Conservation (phyloP, 345 rosid species). For the Bruguiera gymnorhiza region DNA sequence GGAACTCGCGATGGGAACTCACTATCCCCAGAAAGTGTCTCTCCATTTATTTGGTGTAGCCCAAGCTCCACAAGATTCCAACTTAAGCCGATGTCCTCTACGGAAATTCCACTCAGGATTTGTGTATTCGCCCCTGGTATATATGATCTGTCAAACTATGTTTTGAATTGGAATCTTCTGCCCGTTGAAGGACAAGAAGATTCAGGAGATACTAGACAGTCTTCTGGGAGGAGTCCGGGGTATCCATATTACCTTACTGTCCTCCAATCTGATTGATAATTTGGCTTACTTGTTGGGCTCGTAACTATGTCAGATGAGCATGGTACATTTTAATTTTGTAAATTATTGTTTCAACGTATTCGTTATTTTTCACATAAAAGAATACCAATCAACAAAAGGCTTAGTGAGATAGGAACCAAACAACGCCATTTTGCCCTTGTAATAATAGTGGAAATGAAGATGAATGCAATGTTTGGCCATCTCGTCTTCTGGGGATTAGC, state of each 20-base stretch:
- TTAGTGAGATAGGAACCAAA: conserved; percentile 13
- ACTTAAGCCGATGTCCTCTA: conserved; percentile 54
- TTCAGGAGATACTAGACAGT: conserved; percentile 22
- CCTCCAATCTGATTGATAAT: conserved; percentile 48
- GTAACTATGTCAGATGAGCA: background rate
- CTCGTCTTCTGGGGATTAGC: background rate
- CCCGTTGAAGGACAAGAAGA: conserved; percentile 20
- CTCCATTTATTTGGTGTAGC: conserved; percentile 79
- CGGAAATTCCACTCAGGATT: conserved; percentile 60
- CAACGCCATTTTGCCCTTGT: conserved; percentile 16
- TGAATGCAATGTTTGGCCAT: background rate
- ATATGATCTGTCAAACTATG: conserved; percentile 73
- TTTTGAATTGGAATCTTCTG: conserved; percentile 60
- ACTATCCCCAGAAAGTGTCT: conserved; percentile 45
- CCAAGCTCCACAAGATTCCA: conserved; percentile 58
- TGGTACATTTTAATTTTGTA: conserved; percentile 32
- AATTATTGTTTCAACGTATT: conserved; percentile 23
- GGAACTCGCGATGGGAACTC: conserved; percentile 31
- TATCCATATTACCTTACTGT: conserved; percentile 69
- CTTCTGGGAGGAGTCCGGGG: conserved; percentile 65
- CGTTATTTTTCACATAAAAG: conserved; percentile 5
- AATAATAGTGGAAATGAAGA: conserved; percentile 9
- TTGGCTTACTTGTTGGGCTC: conserved; percentile 3
- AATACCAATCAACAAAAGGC: conserved; percentile 21
- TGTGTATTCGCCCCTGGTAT: conserved; percentile 73